Conservation (phyloP, 2,329 filamentous ascomycete genomes). For the Penicillium sp. region DNA sequence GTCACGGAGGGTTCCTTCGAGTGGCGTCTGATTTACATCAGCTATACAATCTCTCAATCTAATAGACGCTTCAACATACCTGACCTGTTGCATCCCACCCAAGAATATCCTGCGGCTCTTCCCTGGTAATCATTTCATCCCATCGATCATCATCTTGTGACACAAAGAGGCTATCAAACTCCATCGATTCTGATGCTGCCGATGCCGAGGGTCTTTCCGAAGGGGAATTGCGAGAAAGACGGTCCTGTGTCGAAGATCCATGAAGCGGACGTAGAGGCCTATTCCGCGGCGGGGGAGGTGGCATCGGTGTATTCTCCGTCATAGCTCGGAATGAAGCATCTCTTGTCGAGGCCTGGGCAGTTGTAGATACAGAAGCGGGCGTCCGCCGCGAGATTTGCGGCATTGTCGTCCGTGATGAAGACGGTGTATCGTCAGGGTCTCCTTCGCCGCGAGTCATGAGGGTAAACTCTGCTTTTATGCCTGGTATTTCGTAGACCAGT, state of each 20-base stretch:
- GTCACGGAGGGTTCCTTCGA: slow-evolving; percentile 36
- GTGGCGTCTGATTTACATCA: slow-evolving; percentile 36
- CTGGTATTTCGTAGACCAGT: slow-evolving; percentile 58
- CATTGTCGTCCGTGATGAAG: slow-evolving; percentile 42
- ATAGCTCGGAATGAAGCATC: slow-evolving; percentile 7
- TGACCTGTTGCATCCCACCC: slow-evolving; percentile 60
- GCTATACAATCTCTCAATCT: not conserved
- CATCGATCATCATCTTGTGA: slow-evolving; percentile 63
- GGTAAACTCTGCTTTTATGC: slow-evolving; percentile 61
- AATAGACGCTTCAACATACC: not conserved
- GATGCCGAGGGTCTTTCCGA: slow-evolving; percentile 15
- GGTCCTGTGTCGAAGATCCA: slow-evolving; percentile 29
- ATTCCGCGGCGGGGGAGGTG: slow-evolving; percentile 28
- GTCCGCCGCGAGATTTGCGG: slow-evolving; percentile 42
- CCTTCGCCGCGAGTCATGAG: slow-evolving; percentile 65
- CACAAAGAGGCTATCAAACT: slow-evolving; percentile 62
- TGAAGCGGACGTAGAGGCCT: slow-evolving; percentile 35
- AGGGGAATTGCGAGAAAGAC: slow-evolving; percentile 20
- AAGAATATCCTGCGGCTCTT: slow-evolving; percentile 60
- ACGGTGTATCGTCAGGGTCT: slow-evolving; percentile 37
- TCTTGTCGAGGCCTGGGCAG: slow-evolving; percentile 20
- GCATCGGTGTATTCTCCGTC: slow-evolving; percentile 27
- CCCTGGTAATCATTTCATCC: slow-evolving; percentile 59
- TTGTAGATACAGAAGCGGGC: slow-evolving; percentile 24
- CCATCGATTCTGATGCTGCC: slow-evolving; percentile 35